A percentile compares a stretch with the other conserved stretches of the same genome.
Evolutionary conservation across 495 filamentous ascomycete species (phyloP).

Genomic region (Trichocladium antarcticum): DNA sequence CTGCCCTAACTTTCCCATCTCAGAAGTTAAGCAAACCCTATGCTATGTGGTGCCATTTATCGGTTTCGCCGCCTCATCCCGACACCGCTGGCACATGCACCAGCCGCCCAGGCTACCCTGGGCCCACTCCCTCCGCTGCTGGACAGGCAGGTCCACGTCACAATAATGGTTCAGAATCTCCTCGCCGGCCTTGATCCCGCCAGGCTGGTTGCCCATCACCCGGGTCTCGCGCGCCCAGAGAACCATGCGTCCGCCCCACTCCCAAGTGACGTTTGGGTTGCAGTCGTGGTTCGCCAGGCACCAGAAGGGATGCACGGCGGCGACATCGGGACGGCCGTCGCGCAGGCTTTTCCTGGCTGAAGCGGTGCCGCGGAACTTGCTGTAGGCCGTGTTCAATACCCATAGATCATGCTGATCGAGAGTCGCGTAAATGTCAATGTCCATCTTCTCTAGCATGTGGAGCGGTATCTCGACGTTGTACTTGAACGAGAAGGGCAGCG

Average conservation of each 20-base stretch:
- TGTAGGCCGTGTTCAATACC: constrained; percentile 85
- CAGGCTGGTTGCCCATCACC: constrained; percentile 27
- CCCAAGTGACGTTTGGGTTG: constrained; percentile 87
- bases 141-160: constrained; percentile 67
- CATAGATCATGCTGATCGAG: constrained; percentile 65
- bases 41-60: neutral
- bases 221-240: constrained; percentile 43
- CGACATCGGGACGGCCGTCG: constrained; percentile 68
- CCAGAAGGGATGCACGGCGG: constrained; percentile 51
- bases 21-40: no score
- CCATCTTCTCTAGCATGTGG: constrained; percentile 83
- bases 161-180: constrained; percentile 93
- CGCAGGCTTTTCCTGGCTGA: constrained; percentile 63
- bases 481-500: constrained; percentile 81
- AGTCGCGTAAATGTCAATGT: constrained; percentile 66
- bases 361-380: constrained; percentile 87
- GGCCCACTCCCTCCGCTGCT: constrained; percentile 80
- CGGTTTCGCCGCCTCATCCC: constrained; percentile 32
- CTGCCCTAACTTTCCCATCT: no score
- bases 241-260: constrained; percentile 78
- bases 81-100: constrained; percentile 75
- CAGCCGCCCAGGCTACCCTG: constrained; percentile 69
- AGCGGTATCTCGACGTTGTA: constrained; percentile 72
- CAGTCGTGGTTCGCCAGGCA: constrained; percentile 82
- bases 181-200: constrained; percentile 60